A percentile compares a stretch with the other conserved stretches of the same genome.
Conservation (phyloP, 169 alveolate species). For the Plasmodium gonderi region DNA sequence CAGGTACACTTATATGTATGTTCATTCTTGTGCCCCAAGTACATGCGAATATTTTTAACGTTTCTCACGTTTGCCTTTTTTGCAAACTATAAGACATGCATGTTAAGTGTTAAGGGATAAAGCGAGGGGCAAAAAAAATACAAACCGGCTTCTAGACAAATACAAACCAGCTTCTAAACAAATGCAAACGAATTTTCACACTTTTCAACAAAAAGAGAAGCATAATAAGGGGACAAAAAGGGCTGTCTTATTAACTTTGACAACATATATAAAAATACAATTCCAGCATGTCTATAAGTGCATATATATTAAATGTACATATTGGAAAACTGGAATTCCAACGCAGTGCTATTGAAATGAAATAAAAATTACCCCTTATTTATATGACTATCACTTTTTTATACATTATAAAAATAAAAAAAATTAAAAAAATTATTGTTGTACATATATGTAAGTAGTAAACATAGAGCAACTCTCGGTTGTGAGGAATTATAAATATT, state of each 20-base stretch:
- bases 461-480: neutral
- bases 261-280: neutral
- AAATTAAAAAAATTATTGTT: neutral
- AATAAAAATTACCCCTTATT: no score
- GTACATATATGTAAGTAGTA: neutral
- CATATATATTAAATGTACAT: neutral
- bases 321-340: neutral
- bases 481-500: neutral
- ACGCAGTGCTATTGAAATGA: neutral
- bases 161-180: neutral
- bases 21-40: neutral
- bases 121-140: neutral
- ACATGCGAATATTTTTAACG: neutral
- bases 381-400: no score
- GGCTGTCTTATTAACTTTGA: slow-evolving; percentile 1
- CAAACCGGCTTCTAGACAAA: neutral
- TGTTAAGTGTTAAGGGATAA: neutral
- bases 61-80: neutral
- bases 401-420: no score
- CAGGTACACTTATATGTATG: no score
- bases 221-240: neutral
- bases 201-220: neutral
- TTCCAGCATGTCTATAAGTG: neutral
- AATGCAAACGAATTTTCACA: neutral
- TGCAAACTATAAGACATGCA: neutral